Evolutionary conservation across 176 grass and related monocot genomes (phyloP), one percentile per base, ranked within the genome.

Genomic region (Saccharum officinarum): DNA sequence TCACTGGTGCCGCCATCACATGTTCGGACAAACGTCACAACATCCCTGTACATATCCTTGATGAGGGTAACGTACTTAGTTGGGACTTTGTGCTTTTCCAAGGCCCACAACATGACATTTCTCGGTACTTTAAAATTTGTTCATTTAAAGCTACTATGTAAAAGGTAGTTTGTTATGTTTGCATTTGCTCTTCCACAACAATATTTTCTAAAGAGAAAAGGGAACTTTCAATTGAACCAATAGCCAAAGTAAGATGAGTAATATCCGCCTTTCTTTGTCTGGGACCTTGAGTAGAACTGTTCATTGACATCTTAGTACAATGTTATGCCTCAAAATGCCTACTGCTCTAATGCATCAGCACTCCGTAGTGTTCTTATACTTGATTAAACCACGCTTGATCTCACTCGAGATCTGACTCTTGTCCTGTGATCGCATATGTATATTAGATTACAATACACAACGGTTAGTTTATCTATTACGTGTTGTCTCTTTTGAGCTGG

Each of bases 321-420:
- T 72, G 28, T 40, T 76, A 39, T 69, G 64, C 65, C 50, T 77
- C 17, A 82, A 73, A 73, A 62, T 66, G 5, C 14, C 47, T 1
- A 70, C 72, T 67, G 52, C 77, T 90, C 77, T 26, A 63, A 37
- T 30, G 38, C 12, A 7, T 70, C 33, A 76, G 37, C 5, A 38
- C 20, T 39, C 42, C 3, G 41, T 18, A 55, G 60, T 39, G 23
- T 67, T 81, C 26, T 47, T 50, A 69, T 68, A 70, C 69, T 80
- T 60, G 46, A 73, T 54, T 74, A 49, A 61, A 49, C 16, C 70
- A 26, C 69, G 3, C 75, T 80, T 37, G 12, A 42, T 69, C 61
- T 52, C 41, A 52, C 30, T 66, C 76, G 22, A 23, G 3, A 69
- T 40, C 52, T 72, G 20, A 33, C 25, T 33, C 26, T 86, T 8